Base-by-base conservation (phyloP, 768 basidiomycete species). In the Albatrellus ellisii region DNA sequence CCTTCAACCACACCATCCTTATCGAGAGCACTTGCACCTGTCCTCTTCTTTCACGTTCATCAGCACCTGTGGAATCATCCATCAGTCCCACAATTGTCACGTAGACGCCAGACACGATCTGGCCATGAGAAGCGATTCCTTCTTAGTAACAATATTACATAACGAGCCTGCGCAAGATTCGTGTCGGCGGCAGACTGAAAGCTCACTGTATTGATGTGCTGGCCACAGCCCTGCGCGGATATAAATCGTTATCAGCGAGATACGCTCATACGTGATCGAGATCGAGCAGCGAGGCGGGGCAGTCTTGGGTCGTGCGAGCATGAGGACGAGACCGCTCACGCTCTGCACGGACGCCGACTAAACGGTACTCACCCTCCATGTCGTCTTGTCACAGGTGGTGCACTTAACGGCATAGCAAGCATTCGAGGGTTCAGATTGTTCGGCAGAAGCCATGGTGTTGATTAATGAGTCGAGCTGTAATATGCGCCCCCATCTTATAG, bases 41-140 rank as follows among this genome's bases (percentile, higher is more conserved):
- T 73, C 62, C 51, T 68, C 67, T 41, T 72, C 71, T 52, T 66
- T 65, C 42, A 72, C 66, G 40, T 61, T 51, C 41, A 58, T 56
- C 70, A 72, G 69, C 36, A 72, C 71, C 72, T 72, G 35, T 10
- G 35, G 20, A 21, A 20, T 12, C 11, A 41, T 15, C 14, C 39
- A 26, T 28, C 26, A 29, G 10, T 10, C 15, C 6, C 25, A 4
- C 39, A 25, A 17, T 18, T 29, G 27, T 12, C 15, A 10, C 32
- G 26, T 11, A 42, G 21, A 12, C 20, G 21, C 21, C 22, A 20
- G 41, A 31, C 17, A 26, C 38, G 14, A 8, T 26, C 15, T 22
- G 25, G 38, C 22, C 7, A 12, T 29, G 35, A 12, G 21, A 12
- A 36, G 35, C n/a, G 14, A 4, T 12, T 6, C 11, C 35, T 36